A percentile compares a stretch with the other conserved stretches of the same genome.
Evolutionary conservation across 345 rosid species (phyloP).

Genomic region (Acer saccharum): DNA sequence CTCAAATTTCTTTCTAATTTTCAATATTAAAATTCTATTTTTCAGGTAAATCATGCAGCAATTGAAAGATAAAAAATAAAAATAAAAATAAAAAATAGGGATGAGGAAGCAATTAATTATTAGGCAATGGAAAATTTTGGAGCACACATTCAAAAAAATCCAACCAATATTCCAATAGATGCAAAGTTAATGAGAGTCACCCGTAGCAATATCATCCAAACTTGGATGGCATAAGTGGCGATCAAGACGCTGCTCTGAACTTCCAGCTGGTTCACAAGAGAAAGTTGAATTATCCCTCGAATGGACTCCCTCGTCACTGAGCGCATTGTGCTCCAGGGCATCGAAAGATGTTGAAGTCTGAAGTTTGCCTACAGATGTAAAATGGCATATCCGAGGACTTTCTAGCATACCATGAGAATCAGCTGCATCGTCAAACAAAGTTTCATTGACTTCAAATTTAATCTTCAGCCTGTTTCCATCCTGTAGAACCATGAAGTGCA

Average conservation of each 20-base stretch:
- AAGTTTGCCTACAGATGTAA: slow-evolving; percentile 15
- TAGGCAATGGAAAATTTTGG: not conserved
- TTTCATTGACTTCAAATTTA: slow-evolving; percentile 37
- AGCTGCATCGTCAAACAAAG: slow-evolving; percentile 38
- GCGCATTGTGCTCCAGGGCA: slow-evolving; percentile 17
- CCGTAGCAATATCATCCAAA: slow-evolving; percentile 35
- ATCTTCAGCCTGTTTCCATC: slow-evolving; percentile 45
- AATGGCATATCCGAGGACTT: slow-evolving; percentile 22
- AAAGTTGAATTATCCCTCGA: slow-evolving; percentile 28
- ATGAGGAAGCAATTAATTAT: not conserved
- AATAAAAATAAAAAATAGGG: not conserved
- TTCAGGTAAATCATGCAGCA: not conserved
- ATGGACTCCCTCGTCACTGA: slow-evolving; percentile 26
- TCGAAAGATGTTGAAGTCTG: slow-evolving; percentile 14
- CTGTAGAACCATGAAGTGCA: slow-evolving; percentile 48
- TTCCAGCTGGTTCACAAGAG: slow-evolving; percentile 23
- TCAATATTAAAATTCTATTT: not conserved
- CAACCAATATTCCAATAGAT: not conserved
- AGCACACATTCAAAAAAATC: slow-evolving; percentile 4
- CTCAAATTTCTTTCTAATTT: not conserved
- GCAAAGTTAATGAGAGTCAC: slow-evolving; percentile 38
- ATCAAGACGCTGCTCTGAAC: slow-evolving; percentile 21
- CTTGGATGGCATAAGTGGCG: slow-evolving; percentile 21
- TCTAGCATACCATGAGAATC: slow-evolving; percentile 33
- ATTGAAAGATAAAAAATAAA: not conserved